A percentile compares a stretch with the other conserved stretches of the same genome.
Conservation (phyloP, 306 rosid genomes). For the Acmispon strigosus region DNA sequence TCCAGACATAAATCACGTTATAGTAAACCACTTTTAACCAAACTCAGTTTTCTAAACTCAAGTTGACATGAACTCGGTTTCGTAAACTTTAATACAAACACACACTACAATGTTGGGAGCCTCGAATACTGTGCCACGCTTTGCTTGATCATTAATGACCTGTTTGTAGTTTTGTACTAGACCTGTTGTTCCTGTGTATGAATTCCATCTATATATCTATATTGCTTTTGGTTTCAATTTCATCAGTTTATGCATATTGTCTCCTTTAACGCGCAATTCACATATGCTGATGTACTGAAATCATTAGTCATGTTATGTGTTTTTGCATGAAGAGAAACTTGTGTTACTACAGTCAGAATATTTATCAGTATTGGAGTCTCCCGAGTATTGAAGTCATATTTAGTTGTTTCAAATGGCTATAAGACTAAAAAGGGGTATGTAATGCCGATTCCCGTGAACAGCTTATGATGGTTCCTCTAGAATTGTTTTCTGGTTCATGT, state of each 20-base stretch:
- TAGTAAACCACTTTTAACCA: too few relatives aligned
- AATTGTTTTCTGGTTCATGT: not conserved
- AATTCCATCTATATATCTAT: not conserved
- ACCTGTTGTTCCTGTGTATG: not conserved
- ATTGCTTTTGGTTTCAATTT: not conserved
- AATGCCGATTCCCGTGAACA: not conserved
- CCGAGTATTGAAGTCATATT: not conserved
- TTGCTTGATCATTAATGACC: not conserved
- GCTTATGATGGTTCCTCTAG: not conserved
- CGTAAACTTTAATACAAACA: too few relatives aligned
- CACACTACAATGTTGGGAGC: not conserved
- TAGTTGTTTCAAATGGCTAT: not conserved
- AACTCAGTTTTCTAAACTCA: too few relatives aligned
- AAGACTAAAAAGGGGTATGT: not conserved
- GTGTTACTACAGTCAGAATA: constrained; percentile 12
- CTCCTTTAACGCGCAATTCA: not conserved
- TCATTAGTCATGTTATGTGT: constrained; percentile 6
- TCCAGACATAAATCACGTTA: too few relatives aligned
- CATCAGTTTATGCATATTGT: not conserved
- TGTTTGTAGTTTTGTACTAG: constrained; percentile 2
- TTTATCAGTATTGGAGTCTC: not conserved
- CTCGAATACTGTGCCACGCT: not conserved
- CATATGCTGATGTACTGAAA: not conserved
- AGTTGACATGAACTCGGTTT: too few relatives aligned
- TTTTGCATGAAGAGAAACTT: constrained; percentile 15